Evolutionary conservation across 345 rosid species (phyloP), one percentile per base, ranked within the genome.

Genomic region (Leavenworthia alabamica): DNA sequence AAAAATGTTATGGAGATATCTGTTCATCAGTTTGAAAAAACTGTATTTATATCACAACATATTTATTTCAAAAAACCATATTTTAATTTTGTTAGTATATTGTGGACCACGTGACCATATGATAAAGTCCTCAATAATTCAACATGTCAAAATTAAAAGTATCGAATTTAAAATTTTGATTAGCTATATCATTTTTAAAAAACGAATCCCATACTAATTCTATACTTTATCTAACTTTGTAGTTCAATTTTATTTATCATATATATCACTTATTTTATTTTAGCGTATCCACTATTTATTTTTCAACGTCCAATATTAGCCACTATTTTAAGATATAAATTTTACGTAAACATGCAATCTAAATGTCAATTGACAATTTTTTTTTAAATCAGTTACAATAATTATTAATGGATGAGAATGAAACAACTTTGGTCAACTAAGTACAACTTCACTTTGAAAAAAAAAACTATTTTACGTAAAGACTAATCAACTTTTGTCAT

Each of bases 371-470:
- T n/a, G 5, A n/a, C 36, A 8, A 3, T 7, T 1, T 2, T 28
- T 5, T 14, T 13, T 5, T 6, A 60, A 53, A 43, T 69, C 56
- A 69, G 67, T 69, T 61, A 54, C 50, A 54, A 45, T 32, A 54
- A 53, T 32, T 40, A 45, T 37, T n/a, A 7, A 28, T 28, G 62
- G 73, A 62, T 69, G 49, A 61, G 73, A 28, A 53, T 27, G 68
- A 61, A 62, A 61, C 12, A 60, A 11, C 27, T 31, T 14, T 16
- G 60, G 75, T 71, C 75, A 71, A 63, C 54, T 23, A 71, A 63
- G 35, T 63, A 63, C 75, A 71, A 71, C 75, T 41, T 70, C 44
- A 22, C 70, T 56, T 70, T 41, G 69, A 56, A 54, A 17, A n/a
- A n/a, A n/a, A n/a, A n/a, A 46, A 2, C 42, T 52, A 1, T 55